Conservation (phyloP, 495 filamentous ascomycete genomes). For the Penicillium silybi region DNA sequence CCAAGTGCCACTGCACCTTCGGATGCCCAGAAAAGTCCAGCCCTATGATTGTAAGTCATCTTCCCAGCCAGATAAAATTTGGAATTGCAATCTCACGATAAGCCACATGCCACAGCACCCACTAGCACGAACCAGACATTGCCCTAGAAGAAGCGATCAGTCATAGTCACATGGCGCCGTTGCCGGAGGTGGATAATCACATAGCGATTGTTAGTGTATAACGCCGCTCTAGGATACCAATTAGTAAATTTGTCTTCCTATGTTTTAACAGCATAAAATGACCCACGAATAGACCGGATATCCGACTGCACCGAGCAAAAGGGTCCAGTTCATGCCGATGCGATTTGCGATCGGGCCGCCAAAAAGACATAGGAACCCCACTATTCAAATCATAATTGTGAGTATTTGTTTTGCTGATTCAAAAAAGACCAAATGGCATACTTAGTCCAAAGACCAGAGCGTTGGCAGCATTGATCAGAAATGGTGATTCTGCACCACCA, state of each 20-base stretch:
- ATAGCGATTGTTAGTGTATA: conserved; percentile 65
- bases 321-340: conserved; percentile 57
- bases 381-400: conserved; percentile 28
- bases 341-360: conserved; percentile 50
- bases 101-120: conserved; percentile 58
- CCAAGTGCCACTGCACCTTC: conserved; percentile 61
- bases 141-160: conserved; percentile 26
- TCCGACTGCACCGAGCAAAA: conserved; percentile 53
- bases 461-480: conserved; percentile 62
- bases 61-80: not conserved
- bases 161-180: not conserved
- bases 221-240: conserved; percentile 37
- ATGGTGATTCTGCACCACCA: conserved; percentile 55
- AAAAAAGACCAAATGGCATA: conserved; percentile 6
- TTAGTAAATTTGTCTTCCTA: too few relatives aligned
- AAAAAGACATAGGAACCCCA: conserved; percentile 56
- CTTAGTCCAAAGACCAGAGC: conserved; percentile 53
- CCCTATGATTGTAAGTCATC: conserved; percentile 17
- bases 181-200: conserved; percentile 6
- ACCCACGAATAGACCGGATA: conserved; percentile 38
- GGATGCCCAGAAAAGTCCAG: conserved; percentile 62
- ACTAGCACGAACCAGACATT: conserved; percentile 62
- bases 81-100: conserved; percentile 37
- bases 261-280: too few relatives aligned
- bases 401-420: not conserved